A percentile compares a stretch with the other conserved stretches of the same genome.
Evolutionary conservation across 257 asterid genomes (phyloP).

Genomic region (Schizonepeta tenuifolia): DNA sequence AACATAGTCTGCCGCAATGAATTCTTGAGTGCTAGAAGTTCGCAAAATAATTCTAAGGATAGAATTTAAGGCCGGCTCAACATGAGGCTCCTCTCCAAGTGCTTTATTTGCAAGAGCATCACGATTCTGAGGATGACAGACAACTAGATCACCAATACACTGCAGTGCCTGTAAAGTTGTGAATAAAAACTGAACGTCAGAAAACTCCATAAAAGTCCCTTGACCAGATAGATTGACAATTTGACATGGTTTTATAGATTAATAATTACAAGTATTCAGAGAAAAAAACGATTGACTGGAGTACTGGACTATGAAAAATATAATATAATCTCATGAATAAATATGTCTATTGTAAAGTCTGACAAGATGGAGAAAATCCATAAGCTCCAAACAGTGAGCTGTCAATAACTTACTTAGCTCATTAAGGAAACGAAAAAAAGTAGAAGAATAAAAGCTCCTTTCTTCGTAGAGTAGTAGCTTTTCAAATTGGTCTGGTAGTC

Average conservation of each 20-base stretch:
- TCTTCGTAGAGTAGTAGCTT: background rate
- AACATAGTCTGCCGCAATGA: conserved; percentile 80
- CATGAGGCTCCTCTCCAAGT: conserved; percentile 88
- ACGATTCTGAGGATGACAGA: conserved; percentile 70
- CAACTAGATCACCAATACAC: conserved; percentile 82
- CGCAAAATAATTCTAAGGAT: conserved; percentile 77
- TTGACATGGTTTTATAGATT: background rate
- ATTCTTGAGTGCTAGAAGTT: conserved; percentile 84
- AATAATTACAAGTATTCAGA: too few species aligned
- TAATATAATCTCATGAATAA: background rate
- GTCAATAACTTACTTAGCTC: background rate
- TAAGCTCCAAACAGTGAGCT: conserved; percentile 14
- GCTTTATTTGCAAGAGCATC: conserved; percentile 77
- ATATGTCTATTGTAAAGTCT: background rate
- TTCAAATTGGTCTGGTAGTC: background rate
- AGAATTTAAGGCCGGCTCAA: conserved; percentile 87
- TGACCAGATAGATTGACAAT: conserved; percentile 16
- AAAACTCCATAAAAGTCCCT: conserved; percentile 3
- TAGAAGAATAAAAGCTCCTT: background rate
- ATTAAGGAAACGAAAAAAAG: background rate
- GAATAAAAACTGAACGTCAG: conserved; percentile 26
- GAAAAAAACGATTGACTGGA: too few species aligned
- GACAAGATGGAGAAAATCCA: background rate
- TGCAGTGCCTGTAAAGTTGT: conserved; percentile 68
- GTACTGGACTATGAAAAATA: too few species aligned